Percentiles rank a stretch among this genome's conserved stretches.
These are phyloP conservation scores for Dioscorea alata DNA, from an alignment of 106 monocot genomes.

Conservation along the genomic window DNA sequence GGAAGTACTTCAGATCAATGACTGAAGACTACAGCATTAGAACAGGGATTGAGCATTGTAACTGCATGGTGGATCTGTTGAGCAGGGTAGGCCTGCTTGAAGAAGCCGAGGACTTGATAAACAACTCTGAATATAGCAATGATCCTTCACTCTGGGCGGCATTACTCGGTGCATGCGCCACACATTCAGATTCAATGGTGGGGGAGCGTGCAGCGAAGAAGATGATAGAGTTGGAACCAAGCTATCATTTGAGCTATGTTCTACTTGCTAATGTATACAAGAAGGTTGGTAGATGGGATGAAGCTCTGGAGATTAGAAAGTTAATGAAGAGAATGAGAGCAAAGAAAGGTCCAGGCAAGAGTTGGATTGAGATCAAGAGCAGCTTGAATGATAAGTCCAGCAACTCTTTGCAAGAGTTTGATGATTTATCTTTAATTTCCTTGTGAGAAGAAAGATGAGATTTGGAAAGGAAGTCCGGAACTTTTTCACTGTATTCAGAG, in stretches of 20 bases:
- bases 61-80: slow-evolving; percentile 82
- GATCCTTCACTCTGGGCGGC: slow-evolving; percentile 74
- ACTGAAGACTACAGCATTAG: slow-evolving; percentile 42
- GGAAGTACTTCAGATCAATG: slow-evolving; percentile 51
- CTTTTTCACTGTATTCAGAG: too few relatives aligned
- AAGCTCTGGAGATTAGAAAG: slow-evolving; percentile 57
- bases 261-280: slow-evolving; percentile 84
- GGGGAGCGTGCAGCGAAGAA: slow-evolving; percentile 77
- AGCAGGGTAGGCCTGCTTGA: slow-evolving; percentile 63
- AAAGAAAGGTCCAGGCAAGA: slow-evolving; percentile 63
- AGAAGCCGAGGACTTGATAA: slow-evolving; percentile 83
- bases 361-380: slow-evolving; percentile 62
- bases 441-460: too few relatives aligned
- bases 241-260: slow-evolving; percentile 79
- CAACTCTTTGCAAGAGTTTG: too few relatives aligned
- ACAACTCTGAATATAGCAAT: slow-evolving; percentile 29
- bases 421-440: too few relatives aligned
- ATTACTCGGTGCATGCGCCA: slow-evolving; percentile 71
- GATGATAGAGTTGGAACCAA: slow-evolving; percentile 80
- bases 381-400: neutral
- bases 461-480: too few relatives aligned
- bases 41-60: slow-evolving; percentile 78
- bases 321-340: slow-evolving; percentile 59
- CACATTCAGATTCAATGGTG: slow-evolving; percentile 40
- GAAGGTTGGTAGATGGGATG: slow-evolving; percentile 53